phyloP scores from a whole-genome alignment of 106 monocot species.

The Hemerocallis citrina region DNA sequence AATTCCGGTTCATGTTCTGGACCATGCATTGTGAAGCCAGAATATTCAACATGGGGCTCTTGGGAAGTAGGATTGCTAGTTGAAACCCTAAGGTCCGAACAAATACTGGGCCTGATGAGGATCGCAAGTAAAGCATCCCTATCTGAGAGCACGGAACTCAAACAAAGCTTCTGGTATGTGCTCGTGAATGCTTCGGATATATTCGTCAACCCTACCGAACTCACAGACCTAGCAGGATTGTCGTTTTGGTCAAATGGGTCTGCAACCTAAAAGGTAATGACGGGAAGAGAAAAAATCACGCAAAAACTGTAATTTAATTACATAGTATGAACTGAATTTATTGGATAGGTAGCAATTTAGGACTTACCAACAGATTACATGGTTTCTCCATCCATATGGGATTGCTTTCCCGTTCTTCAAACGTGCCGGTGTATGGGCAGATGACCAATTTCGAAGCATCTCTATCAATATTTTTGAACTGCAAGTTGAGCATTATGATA shows the following conservation, averaged over 20 bases:
- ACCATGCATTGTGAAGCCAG: no score
- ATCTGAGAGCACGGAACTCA: constrained; percentile 6
- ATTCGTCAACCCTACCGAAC: neutral
- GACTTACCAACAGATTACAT: constrained; percentile 30
- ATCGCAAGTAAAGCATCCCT: constrained; percentile 20
- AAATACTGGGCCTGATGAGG: constrained; percentile 20
- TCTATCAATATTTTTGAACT: constrained; percentile 30
- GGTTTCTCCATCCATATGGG: constrained; percentile 25
- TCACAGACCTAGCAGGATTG: constrained; percentile 53
- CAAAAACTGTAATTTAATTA: neutral
- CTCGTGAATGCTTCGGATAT: constrained; percentile 27
- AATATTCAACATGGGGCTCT: no score
- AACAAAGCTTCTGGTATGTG: constrained; percentile 13
- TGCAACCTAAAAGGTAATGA: constrained; percentile 32
- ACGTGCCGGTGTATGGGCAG: constrained; percentile 41
- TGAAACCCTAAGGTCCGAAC: constrained; percentile 8
- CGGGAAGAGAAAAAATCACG: neutral
- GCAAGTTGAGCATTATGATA: neutral
- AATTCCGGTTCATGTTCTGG: no score
- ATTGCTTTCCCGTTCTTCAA: constrained; percentile 24
- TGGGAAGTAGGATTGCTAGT: no score
- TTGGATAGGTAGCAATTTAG: neutral
- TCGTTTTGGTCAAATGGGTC: constrained; percentile 65
- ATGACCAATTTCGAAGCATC: constrained; percentile 22
- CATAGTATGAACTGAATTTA: neutral